A percentile compares a stretch with the other conserved stretches of the same genome.
Evolutionary conservation across 148 eudicot genomes (phyloP).

Genomic region (Polygonum maritimum): DNA sequence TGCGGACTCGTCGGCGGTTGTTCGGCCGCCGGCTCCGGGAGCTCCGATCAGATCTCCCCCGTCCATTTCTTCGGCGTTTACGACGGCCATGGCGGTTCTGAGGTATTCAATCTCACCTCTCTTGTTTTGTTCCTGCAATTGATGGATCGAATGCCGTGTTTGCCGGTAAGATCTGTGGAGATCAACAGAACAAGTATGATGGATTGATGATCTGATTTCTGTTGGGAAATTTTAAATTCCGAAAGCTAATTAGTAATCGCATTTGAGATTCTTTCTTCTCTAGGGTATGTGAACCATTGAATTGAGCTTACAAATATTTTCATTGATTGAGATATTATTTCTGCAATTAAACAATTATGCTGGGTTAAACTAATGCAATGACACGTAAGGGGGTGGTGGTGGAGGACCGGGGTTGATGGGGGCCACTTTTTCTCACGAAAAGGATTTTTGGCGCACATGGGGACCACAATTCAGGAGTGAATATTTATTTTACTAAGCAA

Average conservation of each 20-base stretch:
- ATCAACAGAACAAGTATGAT: background rate
- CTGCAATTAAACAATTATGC: background rate
- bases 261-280: background rate
- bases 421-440: slow-evolving; percentile 1
- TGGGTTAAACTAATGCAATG: background rate
- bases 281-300: background rate
- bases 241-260: background rate
- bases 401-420: background rate
- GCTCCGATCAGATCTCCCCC: slow-evolving; percentile 30
- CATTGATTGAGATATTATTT: background rate
- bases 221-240: background rate
- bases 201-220: background rate
- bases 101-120: slow-evolving; percentile 25
- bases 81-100: slow-evolving; percentile 86
- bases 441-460: slow-evolving; percentile 5
- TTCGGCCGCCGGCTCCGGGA: slow-evolving; percentile 29
- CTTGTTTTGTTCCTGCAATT: background rate
- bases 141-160: background rate
- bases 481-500: background rate
- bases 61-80: slow-evolving; percentile 71
- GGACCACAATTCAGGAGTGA: slow-evolving; percentile 1
- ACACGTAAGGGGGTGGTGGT: slow-evolving; percentile 9
- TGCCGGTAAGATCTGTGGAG: background rate
- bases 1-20: slow-evolving; percentile 53
- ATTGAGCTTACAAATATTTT: background rate